Conservation (phyloP, 1,284 basidiomycete genomes). For the Cryptococcus maquisensis region DNA sequence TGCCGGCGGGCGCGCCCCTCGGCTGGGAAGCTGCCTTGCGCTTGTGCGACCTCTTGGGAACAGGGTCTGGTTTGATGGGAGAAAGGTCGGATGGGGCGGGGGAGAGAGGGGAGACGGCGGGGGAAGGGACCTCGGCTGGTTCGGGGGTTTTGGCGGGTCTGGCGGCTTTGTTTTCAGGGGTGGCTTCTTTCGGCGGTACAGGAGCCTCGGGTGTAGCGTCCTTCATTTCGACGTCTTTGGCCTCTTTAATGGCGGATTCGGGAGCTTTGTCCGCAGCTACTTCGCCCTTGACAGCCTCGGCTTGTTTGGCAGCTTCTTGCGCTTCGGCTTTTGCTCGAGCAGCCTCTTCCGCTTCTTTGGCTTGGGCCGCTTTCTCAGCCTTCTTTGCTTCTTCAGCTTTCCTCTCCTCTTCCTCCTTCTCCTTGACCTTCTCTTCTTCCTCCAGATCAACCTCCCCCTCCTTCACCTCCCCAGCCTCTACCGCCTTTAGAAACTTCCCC, state of each 20-base stretch:
- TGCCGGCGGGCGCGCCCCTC: constrained; percentile 20
- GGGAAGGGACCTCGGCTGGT: background rate
- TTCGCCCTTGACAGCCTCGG: background rate
- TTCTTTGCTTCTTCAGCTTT: constrained; percentile 9
- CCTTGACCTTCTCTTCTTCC: background rate
- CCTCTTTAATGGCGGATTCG: background rate
- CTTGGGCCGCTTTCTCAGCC: background rate
- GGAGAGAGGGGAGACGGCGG: constrained; percentile 20
- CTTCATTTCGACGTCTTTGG: background rate
- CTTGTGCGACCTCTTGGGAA: constrained; percentile 23
- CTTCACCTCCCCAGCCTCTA: constrained; percentile 21
- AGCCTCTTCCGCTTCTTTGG: background rate
- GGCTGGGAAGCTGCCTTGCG: constrained; percentile 27
- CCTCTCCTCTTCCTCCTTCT: constrained; percentile 27
- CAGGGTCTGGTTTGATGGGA: constrained; percentile 13
- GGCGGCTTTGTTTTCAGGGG: background rate
- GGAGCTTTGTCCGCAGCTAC: background rate
- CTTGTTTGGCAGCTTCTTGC: background rate
- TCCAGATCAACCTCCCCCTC: constrained; percentile 3
- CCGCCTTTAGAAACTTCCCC: constrained; percentile 18
- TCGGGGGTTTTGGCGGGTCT: background rate
- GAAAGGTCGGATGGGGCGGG: constrained; percentile 25
- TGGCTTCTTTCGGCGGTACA: background rate
- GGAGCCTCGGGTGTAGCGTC: background rate
- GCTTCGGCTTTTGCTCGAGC: constrained; percentile 1